Percentiles rank a stretch among this genome's conserved stretches.
Conservation (phyloP, 345 rosid species). For the Syzygium oleosum region DNA sequence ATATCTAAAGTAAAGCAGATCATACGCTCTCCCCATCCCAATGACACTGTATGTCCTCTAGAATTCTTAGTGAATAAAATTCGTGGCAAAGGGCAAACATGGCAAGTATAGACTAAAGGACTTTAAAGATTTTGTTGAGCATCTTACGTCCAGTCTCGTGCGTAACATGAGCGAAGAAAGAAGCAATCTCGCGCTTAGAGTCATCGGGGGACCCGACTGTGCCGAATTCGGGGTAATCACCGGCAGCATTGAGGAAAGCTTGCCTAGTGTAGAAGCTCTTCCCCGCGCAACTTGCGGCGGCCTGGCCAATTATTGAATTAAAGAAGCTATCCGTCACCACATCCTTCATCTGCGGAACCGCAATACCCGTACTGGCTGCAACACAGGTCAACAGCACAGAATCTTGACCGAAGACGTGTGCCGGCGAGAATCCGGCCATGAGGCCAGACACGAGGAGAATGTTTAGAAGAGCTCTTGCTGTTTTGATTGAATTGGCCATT, state of each 20-base stretch:
- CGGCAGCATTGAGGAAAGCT: conserved; percentile 45
- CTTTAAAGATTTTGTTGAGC: not conserved
- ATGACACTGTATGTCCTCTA: not conserved
- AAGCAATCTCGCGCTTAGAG: conserved; percentile 64
- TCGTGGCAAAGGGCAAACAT: not conserved
- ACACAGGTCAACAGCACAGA: conserved; percentile 24
- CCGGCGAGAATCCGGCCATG: not conserved
- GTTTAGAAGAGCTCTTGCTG: not conserved
- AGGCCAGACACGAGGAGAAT: not conserved
- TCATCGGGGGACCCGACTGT: conserved; percentile 37
- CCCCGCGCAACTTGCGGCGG: conserved; percentile 42
- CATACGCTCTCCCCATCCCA: not conserved
- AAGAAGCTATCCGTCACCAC: conserved; percentile 45
- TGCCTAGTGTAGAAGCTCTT: conserved; percentile 48
- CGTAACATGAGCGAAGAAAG: conserved; percentile 73
- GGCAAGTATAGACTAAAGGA: not conserved
- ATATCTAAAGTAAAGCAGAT: not conserved
- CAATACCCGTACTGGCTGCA: conserved; percentile 37
- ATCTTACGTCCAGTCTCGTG: conserved; percentile 80
- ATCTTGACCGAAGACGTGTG: conserved; percentile 4
- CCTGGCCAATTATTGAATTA: conserved; percentile 39
- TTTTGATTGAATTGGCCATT: not conserved
- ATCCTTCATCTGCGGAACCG: conserved; percentile 14
- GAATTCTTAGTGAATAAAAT: not conserved
- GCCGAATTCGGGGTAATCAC: conserved; percentile 43